Base-by-base conservation (phyloP, 495 filamentous ascomycete species). In the Penicillium waksmanii region DNA sequence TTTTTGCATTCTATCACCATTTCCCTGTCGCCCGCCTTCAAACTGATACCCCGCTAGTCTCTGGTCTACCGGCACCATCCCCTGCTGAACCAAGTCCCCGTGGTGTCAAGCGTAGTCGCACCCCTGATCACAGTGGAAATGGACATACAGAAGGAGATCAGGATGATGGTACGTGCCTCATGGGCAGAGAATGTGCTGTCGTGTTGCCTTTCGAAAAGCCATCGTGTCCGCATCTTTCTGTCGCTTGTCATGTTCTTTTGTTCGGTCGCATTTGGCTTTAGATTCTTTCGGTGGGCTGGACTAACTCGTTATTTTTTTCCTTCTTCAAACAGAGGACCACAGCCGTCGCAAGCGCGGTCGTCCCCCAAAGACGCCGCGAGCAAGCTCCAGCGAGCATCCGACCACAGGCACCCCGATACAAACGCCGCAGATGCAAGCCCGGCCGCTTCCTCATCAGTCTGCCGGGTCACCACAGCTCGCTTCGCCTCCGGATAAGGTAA, bases 21-120 rank as follows among this genome's bases (percentile, higher is more conserved):
- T 33, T 47, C 42, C 51, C 38, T 46, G 40, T 67, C 63, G 42
- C 67, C 72, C 69, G 60, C 68, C 65, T 66, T 65, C 69, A 68
- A 69, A 76, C 75, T 77, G 73, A 77, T 74, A 57, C 68, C 66
- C 64, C 72, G 59, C 69, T 78, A 75, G 73, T 78, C 56, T 70
- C 72, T 67, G 69, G 69, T 56, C 67, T 83, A 55, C 77, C 80
- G 58, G 66, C 74, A 53, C 70, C 77, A 51, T 70, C 79, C 21
- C 69, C 74, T 69, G 67, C 79, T 63, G 68, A 73, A 61, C 76
- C 79, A 65, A 79, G 80, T 62, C 85, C 92, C 63, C 88, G 95
- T 72, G 92, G 93, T 61, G 74, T 91, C 70, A 98, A 98, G 81
- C 87, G 95, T 76, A 95, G 91, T 85, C 92, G 92, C 57, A 97